Base-by-base conservation (phyloP, 495 filamentous ascomycete genomes). In the Penicillium egyptiacum region DNA sequence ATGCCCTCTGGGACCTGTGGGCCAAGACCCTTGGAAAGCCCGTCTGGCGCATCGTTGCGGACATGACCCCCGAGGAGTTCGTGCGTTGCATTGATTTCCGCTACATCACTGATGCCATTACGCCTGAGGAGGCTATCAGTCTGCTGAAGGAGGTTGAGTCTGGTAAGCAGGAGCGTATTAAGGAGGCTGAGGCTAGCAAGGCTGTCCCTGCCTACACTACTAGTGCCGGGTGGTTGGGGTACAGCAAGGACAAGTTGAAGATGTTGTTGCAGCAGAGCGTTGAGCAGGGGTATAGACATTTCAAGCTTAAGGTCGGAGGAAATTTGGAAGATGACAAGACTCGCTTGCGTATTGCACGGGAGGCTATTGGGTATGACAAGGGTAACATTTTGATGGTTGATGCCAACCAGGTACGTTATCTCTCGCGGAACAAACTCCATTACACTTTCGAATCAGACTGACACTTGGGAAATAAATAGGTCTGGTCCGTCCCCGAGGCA, bases 1-100 rank as follows among this genome's bases (percentile, higher is more conserved):
- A 97, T 69, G 92, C 91, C 1, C 75, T 96, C 58, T 97, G 92
- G 92, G 92, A 97, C 74, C 84, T 97, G 16, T 96, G 92, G 92
- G 90, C 90, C 40, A 96, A 96, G 71, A 79, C 80, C 11, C 83
- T 92, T 16, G 77, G 81, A 35, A 96, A 96, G 73, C 92, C 92
- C 11, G 88, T 97, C 3, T 97, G 92, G 92, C 81, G 86, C 23
- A 86, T 96, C 58, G 86, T 96, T 8, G 87, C 88, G 0, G 91
- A 96, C 46, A 95, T 96, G 88, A 86, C 80, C 4, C 90, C 91
- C 5, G 87, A 94, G 72, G 85, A 96, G 72, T 83, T 94, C 50
- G 90, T 96, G 12, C 70, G 81, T 49, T 92, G 89, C 75, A 90
- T 96, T 67, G 92, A 96, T 74, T 96, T 96, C 76, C 79, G 92